These are phyloP conservation scores for Termitomyces sp. DNA, from an alignment of 1,284 basidiomycete species.

Conservation along the genomic window DNA sequence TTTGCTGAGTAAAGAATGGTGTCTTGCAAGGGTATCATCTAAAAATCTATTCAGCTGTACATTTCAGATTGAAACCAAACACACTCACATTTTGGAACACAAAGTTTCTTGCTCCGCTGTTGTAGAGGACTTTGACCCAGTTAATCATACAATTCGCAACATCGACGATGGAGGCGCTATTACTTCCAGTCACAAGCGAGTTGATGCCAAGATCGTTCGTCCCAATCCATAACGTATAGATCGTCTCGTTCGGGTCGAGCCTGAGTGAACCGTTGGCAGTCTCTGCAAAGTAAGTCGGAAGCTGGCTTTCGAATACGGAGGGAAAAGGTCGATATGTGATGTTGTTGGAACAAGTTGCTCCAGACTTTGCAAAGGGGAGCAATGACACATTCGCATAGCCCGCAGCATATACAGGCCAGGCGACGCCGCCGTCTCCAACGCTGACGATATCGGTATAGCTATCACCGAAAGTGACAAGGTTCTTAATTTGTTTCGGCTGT, in stretches of 20 bases:
- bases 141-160: constrained; percentile 34
- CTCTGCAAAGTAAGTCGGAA: constrained; percentile 30
- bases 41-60: neutral
- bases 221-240: constrained; percentile 41
- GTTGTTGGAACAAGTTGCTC: constrained; percentile 39
- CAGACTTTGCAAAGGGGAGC: constrained; percentile 35
- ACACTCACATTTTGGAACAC: constrained; percentile 36
- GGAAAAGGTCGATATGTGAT: constrained; percentile 35
- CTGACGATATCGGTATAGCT: constrained; percentile 35
- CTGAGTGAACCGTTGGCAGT: constrained; percentile 23
- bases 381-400: constrained; percentile 30
- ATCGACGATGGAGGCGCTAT: constrained; percentile 30
- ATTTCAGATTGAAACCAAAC: neutral
- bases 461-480: constrained; percentile 38
- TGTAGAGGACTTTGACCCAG: constrained; percentile 36
- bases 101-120: constrained; percentile 36
- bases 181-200: constrained; percentile 30
- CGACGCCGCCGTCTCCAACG: constrained; percentile 23
- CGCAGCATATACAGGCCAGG: constrained; percentile 35
- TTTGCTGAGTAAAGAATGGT: constrained; percentile 34
- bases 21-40: constrained; percentile 44
- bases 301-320: constrained; percentile 33
- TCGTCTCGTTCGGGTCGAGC: constrained; percentile 27
- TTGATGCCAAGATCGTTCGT: constrained; percentile 38
- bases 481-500: constrained; percentile 26